Evolutionary conservation across 257 asterid genomes (phyloP).

Genomic region (Nicotiana paniculata): DNA sequence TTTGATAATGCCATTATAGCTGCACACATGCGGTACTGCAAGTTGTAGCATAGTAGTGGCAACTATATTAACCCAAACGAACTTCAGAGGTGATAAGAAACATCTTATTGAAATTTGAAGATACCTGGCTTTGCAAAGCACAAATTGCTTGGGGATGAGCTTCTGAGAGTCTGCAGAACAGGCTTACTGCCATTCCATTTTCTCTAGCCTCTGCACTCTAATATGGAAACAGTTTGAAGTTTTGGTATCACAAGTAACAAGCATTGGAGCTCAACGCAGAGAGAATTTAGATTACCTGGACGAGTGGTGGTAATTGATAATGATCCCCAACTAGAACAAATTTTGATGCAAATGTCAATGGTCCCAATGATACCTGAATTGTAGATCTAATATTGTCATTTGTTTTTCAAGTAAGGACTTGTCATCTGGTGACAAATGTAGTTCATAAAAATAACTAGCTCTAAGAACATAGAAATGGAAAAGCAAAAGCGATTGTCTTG

Average conservation of each 20-base stretch:
- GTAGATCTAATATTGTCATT: constrained; percentile 7
- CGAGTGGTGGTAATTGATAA: constrained; percentile 97
- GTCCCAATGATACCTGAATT: constrained; percentile 87
- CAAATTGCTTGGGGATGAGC: constrained; percentile 97
- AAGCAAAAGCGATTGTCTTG: not conserved
- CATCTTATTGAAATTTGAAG: constrained; percentile 9
- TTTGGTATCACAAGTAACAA: constrained; percentile 10
- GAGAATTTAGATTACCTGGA: constrained; percentile 54
- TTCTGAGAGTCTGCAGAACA: constrained; percentile 93
- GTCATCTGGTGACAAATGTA: not conserved
- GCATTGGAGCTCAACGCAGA: constrained; percentile 12
- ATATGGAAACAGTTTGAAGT: constrained; percentile 19
- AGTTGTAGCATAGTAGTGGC: constrained; percentile 21
- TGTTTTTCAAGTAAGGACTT: not conserved
- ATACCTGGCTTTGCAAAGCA: constrained; percentile 87
- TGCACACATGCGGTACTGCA: constrained; percentile 98
- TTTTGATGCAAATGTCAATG: constrained; percentile 75
- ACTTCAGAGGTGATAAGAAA: not conserved
- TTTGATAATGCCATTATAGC: constrained; percentile 89
- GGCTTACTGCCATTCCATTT: constrained; percentile 84
- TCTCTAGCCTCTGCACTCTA: constrained; percentile 96
- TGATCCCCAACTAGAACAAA: constrained; percentile 99
- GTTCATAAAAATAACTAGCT: constrained; percentile 1
- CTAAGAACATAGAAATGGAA: not conserved
- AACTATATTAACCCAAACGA: constrained; percentile 5